Conservation (phyloP, 345 rosid species). For the Viola odorata region DNA sequence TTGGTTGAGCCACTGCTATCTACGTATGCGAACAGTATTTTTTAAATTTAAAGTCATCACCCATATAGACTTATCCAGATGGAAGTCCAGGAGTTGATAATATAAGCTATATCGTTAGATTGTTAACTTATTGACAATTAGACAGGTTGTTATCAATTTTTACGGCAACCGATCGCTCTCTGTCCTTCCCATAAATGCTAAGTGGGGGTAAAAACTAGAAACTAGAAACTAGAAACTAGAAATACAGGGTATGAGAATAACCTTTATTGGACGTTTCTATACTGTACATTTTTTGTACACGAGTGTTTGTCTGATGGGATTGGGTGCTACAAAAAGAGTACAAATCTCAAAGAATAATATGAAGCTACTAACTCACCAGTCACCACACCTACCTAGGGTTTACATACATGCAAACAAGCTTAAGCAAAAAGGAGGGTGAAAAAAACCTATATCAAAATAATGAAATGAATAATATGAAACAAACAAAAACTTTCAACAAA, state of each 20-base stretch:
- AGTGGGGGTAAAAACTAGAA: too few species aligned
- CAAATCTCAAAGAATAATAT: conserved; percentile 28
- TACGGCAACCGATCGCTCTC: too few species aligned
- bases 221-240: too few species aligned
- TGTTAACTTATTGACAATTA: too few species aligned
- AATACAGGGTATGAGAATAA: neutral
- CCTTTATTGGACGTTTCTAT: neutral
- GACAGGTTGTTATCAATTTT: too few species aligned
- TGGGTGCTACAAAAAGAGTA: conserved; percentile 13
- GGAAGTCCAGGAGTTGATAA: too few species aligned
- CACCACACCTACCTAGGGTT: neutral
- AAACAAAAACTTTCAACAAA: neutral
- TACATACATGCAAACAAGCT: conserved; percentile 9
- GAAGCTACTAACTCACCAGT: conserved; percentile 15
- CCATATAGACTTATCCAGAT: too few species aligned
- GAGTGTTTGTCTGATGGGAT: conserved; percentile 8
- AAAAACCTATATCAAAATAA: conserved; percentile 29
- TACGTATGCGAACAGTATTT: too few species aligned
- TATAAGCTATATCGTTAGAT: too few species aligned
- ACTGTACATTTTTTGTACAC: conserved; percentile 27
- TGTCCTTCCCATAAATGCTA: too few species aligned
- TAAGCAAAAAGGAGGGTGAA: neutral
- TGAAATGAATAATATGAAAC: conserved; percentile 45
- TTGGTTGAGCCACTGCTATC: too few species aligned
- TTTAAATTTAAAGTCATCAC: too few species aligned